These are phyloP conservation scores for Apiospora pterosperma DNA, from an alignment of 2,329 filamentous ascomycete species.

Conservation along the genomic window DNA sequence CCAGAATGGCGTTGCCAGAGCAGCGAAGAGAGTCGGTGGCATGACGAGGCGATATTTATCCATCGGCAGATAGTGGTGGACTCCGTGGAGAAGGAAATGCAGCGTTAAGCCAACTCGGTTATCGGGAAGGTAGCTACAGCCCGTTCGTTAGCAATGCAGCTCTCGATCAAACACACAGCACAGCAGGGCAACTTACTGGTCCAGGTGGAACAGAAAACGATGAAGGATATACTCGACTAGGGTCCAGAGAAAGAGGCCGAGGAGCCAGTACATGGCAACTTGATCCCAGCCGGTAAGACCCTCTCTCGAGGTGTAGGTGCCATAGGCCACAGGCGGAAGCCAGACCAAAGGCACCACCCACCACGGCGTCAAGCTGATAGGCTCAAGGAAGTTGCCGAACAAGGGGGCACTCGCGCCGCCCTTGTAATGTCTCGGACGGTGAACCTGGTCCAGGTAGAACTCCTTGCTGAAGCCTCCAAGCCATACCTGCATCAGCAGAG, in stretches of 20 bases:
- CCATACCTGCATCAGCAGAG: slow-evolving; percentile 86
- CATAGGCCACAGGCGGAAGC: slow-evolving; percentile 77
- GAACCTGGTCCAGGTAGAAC: slow-evolving; percentile 97
- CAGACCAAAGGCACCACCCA: slow-evolving; percentile 82
- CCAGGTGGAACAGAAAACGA: slow-evolving; percentile 89
- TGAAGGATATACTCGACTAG: slow-evolving; percentile 87
- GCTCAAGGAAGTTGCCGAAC: slow-evolving; percentile 98
- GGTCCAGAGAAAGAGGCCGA: slow-evolving; percentile 80
- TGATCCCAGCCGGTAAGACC: slow-evolving; percentile 51
- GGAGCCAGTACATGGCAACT: slow-evolving; percentile 59
- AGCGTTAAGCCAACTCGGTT: slow-evolving; percentile 81
- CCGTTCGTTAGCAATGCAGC: slow-evolving; percentile 24
- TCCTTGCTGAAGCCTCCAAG: slow-evolving; percentile 82
- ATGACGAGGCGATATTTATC: slow-evolving; percentile 96
- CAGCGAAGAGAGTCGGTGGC: slow-evolving; percentile 84
- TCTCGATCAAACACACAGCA: neutral
- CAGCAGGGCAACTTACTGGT: slow-evolving; percentile 60
- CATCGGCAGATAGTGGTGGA: slow-evolving; percentile 99
- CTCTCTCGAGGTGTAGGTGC: slow-evolving; percentile 60
- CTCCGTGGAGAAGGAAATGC: slow-evolving; percentile 93
- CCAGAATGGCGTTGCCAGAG: slow-evolving; percentile 87
- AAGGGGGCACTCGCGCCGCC: slow-evolving; percentile 88
- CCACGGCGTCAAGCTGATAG: slow-evolving; percentile 93
- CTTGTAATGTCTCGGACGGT: slow-evolving; percentile 92
- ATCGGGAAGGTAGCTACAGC: slow-evolving; percentile 75